Base-by-base conservation (phyloP, 2,329 filamentous ascomycete genomes). In the Aplosporella prunicola region DNA sequence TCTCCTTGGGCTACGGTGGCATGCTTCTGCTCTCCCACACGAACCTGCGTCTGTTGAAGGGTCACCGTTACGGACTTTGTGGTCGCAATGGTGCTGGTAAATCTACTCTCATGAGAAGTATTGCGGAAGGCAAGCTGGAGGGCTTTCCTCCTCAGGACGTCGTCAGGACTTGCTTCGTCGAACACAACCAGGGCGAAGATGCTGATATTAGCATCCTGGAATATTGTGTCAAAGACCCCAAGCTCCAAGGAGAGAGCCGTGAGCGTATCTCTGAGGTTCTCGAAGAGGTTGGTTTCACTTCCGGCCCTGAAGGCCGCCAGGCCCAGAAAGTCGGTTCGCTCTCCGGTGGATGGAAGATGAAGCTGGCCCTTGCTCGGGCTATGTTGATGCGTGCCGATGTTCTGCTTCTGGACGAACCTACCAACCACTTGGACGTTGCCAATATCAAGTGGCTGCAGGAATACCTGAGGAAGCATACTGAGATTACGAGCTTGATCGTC, bases 301-400 rank as follows among this genome's bases (percentile, higher is more conserved):
- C 83, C 44, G 89, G 89, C 3, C 86, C 87, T 1, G 83, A 91
- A 48, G 91, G 89, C 42, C 78, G 86, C 43, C 91, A 96, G 62
- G 74, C 80, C 5, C 78, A 95, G 58, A 84, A 82, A 51, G 91
- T 98, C 42, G 91, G 91, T 50, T 95, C 89, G 14, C 67, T 98
- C 23, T 96, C 91, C 28, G 91, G 91, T 65, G 91, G 91, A 58
- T 98, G 91, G 91, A 96, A 96, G 76, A 98, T 98, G 91, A 98
- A 98, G 78, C 69, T 98, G 44, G 91, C 91, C 47, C 67, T 98
- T 61, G 91, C 91, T 35, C 78, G 91, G 53, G 91, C 91, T 46
- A 96, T 98, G 88, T 74, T 98, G 53, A 84, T 91, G 72, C 83
- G 80, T 56, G 89, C 91, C n/a, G 91, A 98, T 59, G 88, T 98